These are phyloP conservation scores for Suillus fuscotomentosus DNA, from an alignment of 768 basidiomycete genomes.

Conservation along the genomic window DNA sequence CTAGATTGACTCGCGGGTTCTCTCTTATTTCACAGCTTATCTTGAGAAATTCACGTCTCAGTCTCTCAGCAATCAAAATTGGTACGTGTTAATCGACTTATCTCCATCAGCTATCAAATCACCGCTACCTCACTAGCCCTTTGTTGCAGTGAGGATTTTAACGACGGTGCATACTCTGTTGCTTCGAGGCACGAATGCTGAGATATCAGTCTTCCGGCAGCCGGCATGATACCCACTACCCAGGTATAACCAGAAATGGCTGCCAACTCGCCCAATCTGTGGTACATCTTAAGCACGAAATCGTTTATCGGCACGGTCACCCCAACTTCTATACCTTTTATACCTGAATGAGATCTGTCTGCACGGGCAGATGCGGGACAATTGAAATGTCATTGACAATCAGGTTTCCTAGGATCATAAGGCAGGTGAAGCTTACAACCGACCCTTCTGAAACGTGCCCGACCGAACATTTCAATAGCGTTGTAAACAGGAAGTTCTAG, in stretches of 20 bases:
- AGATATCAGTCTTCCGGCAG: not conserved
- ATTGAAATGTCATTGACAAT: not conserved
- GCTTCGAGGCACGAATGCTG: not conserved
- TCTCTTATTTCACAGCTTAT: not conserved
- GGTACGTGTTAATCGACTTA: not conserved
- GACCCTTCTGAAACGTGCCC: not conserved
- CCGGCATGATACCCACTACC: not conserved
- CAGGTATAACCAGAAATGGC: not conserved
- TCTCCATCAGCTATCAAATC: not conserved
- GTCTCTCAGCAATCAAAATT: not conserved
- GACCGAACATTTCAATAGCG: not conserved
- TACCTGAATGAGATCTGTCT: not conserved
- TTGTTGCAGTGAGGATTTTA: not conserved
- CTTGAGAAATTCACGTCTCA: not conserved
- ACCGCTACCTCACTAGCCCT: not conserved
- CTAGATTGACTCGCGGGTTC: not conserved
- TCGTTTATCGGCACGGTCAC: not conserved
- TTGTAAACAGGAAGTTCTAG: not conserved
- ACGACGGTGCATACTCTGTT: not conserved
- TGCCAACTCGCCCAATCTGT: not conserved
- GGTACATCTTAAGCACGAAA: not conserved
- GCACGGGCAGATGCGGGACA: not conserved
- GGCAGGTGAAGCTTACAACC: not conserved
- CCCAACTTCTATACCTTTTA: not conserved
- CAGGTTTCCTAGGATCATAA: not conserved